Evolutionary conservation across 768 basidiomycete species (phyloP).

Genomic region (Trametes cubensis): DNA sequence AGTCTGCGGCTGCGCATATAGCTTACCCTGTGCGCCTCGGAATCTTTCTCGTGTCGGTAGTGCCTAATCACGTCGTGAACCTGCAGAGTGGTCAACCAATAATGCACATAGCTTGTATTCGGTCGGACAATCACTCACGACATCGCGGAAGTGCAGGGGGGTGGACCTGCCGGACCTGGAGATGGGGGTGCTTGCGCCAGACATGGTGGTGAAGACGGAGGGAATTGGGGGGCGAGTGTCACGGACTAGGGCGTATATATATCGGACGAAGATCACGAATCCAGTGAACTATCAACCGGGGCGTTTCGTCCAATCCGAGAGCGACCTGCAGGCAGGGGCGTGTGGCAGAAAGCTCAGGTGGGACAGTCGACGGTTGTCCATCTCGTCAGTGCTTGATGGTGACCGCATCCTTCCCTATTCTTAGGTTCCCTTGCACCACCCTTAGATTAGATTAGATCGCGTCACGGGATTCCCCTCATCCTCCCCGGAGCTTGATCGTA

Average conservation of each 20-base stretch:
- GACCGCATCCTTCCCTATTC: conserved; percentile 17
- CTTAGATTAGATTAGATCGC: conserved; percentile 21
- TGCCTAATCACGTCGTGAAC: conserved; percentile 68
- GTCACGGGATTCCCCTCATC: not conserved
- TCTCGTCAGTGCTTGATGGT: conserved; percentile 2
- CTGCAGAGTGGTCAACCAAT: conserved; percentile 43
- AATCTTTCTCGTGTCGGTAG: conserved; percentile 77
- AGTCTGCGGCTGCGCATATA: not conserved
- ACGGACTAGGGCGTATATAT: conserved; percentile 1
- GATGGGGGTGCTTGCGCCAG: conserved; percentile 22
- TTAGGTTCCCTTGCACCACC: not conserved
- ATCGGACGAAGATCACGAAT: conserved; percentile 7
- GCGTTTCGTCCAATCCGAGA: not conserved
- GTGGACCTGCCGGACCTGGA: conserved; percentile 26
- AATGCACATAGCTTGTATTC: not conserved
- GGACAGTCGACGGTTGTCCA: not conserved
- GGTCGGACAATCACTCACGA: conserved; percentile 8
- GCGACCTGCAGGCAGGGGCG: conserved; percentile 8
- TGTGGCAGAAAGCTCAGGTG: not conserved
- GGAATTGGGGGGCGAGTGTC: not conserved
- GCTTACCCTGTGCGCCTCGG: conserved; percentile 82
- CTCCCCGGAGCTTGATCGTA: conserved; percentile 15
- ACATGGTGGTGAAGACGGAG: conserved; percentile 25
- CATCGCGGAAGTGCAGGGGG: conserved; percentile 27
- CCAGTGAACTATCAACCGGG: not conserved